A percentile compares a stretch with the other conserved stretches of the same genome.
Evolutionary conservation across 129 eudicot species (phyloP).

Genomic region (Flaveria brownii): DNA sequence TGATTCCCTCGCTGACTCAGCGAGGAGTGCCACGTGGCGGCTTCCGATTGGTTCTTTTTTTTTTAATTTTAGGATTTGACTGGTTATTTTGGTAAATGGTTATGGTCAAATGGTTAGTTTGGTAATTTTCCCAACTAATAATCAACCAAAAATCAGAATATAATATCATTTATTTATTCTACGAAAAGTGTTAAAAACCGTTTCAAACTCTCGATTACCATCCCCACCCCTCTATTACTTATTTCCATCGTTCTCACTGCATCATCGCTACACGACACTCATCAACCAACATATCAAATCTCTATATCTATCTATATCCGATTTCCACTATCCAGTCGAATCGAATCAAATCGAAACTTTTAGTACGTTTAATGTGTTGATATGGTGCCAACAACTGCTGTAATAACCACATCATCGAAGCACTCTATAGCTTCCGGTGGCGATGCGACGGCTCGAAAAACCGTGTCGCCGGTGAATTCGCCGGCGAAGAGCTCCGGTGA

Average conservation of each 20-base stretch:
- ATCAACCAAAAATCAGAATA: not conserved
- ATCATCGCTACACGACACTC: slow-evolving; percentile 29
- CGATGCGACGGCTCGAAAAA: not conserved
- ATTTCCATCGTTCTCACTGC: slow-evolving; percentile 21
- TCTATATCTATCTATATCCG: slow-evolving; percentile 21
- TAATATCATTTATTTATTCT: not conserved
- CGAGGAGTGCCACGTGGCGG: too few relatives aligned
- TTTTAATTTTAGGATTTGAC: too few relatives aligned
- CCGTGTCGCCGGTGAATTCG: not conserved
- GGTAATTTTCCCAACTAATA: too few relatives aligned
- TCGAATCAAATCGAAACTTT: slow-evolving; percentile 13
- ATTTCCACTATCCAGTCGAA: slow-evolving; percentile 26
- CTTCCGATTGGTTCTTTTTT: too few relatives aligned
- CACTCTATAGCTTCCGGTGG: slow-evolving; percentile 11
- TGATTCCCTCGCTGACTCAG: too few relatives aligned
- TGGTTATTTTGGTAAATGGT: too few relatives aligned
- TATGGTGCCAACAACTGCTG: slow-evolving; percentile 28
- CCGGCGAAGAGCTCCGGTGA: slow-evolving; percentile 24
- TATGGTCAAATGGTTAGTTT: too few relatives aligned
- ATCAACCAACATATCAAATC: not conserved
- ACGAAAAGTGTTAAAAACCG: slow-evolving; percentile 1
- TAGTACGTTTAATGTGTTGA: not conserved
- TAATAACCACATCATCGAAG: slow-evolving; percentile 33
- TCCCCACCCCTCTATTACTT: slow-evolving; percentile 8
- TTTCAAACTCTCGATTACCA: not conserved